These are phyloP conservation scores for Clitopilus hobsonii DNA, from an alignment of 768 basidiomycete species.

Conservation along the genomic window DNA sequence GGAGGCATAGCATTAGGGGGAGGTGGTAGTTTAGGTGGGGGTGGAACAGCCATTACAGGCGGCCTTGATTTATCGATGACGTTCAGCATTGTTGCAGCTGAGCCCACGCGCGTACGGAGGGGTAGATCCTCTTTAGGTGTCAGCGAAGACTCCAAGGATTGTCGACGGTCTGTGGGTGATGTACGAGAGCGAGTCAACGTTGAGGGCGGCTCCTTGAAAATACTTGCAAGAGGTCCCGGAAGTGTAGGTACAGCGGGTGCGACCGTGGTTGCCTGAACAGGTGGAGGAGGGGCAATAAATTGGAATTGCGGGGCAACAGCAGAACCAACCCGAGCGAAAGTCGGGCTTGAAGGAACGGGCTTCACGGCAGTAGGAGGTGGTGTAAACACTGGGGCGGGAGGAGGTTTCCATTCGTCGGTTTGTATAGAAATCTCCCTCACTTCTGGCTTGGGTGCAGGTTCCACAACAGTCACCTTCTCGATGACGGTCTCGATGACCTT, in stretches of 20 bases:
- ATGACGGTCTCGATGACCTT: constrained; percentile 5
- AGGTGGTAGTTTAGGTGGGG: constrained; percentile 72
- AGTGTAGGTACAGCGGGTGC: constrained; percentile 20
- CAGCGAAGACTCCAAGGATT: constrained; percentile 68
- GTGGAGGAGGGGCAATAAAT: constrained; percentile 51
- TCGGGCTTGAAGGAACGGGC: constrained; percentile 8
- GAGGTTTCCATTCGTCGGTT: constrained; percentile 68
- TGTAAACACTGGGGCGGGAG: constrained; percentile 27
- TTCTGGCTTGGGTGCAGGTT: constrained; percentile 49
- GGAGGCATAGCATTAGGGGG: constrained; percentile 71
- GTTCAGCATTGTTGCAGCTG: constrained; percentile 41
- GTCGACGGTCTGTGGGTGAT: constrained; percentile 55
- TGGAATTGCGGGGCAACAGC: constrained; percentile 50
- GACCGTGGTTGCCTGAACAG: constrained; percentile 26
- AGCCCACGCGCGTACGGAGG: constrained; percentile 56
- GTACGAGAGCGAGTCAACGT: constrained; percentile 49
- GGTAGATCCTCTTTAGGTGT: constrained; percentile 38
- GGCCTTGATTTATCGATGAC: constrained; percentile 75
- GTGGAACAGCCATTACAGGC: constrained; percentile 80
- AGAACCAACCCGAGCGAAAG: constrained; percentile 45
- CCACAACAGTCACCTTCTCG: constrained; percentile 8
- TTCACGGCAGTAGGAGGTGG: constrained; percentile 23
- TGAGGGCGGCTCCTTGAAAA: constrained; percentile 45
- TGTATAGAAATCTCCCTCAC: constrained; percentile 74
- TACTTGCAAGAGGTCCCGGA: constrained; percentile 23